Base-by-base conservation (phyloP, 2,329 filamentous ascomycete genomes). In the Colletotrichum simmondsii region DNA sequence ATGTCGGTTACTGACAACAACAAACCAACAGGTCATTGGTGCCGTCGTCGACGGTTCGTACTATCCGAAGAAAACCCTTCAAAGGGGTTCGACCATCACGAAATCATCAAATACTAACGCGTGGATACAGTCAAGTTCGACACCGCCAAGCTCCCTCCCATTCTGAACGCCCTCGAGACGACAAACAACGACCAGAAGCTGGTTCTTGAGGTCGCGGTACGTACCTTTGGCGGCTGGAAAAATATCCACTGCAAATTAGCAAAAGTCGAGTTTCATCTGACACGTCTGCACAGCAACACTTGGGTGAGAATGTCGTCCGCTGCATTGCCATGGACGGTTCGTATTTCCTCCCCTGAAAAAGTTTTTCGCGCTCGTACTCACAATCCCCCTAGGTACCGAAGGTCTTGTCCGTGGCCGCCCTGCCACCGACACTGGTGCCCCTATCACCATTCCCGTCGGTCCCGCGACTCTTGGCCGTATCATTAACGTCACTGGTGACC, bases 281-380 rank as follows among this genome's bases (percentile, higher is more conserved):
- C 84, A 78, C 76, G 59, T 32, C 52, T 75, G 64, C 74, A 78
- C 81, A 98, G 95, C 97, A 99, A 98, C 97, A 98, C 92, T 89
- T 99, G 87, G 97, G 97, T 89, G 94, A 99, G 91, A 98, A 95
- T 90, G 94, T 98, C 84, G 97, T 99, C 86, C 93, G 97, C 87
- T 97, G 95, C 87, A 99, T 99, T 97, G 97, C 97, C 88, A 99
- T 99, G 97, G 97, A 99, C 88, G 97, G 96, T 97, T 92, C 87
- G 91, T 85, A 70, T 65, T 69, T 42, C 65, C 37, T 42, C 68
- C 52, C 52, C 26, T 56, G 58, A 60, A 53, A 67, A 76, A 75
- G 76, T 77, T 75, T 68, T 73, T 76, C 70, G 42, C 60, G 60
- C 65, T 74, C 49, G 16, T 26, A 62, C 72, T 72, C 61, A 74